Conservation (phyloP, 345 rosid genomes). For the Gossypium sturtianum region DNA sequence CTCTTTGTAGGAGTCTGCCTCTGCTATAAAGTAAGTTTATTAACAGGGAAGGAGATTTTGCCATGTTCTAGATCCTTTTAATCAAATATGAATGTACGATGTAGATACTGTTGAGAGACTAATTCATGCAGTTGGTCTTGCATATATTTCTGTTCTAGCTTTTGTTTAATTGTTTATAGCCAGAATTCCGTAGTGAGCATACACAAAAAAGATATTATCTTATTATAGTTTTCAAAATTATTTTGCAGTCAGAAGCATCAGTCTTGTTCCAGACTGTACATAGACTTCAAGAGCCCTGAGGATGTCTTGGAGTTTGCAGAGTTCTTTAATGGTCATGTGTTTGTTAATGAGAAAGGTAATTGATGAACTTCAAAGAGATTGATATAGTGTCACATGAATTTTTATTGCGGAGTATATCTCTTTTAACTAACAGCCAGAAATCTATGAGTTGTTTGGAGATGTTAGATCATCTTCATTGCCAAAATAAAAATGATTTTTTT, state of each 20-base stretch:
- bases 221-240: not conserved
- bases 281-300: conserved; percentile 55
- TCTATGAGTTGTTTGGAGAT: not conserved
- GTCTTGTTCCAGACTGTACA: conserved; percentile 54
- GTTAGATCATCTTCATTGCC: not conserved
- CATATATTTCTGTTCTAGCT: not conserved
- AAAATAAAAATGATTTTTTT: not conserved
- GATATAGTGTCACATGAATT: not conserved
- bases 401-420: not conserved
- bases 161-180: not conserved
- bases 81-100: not conserved
- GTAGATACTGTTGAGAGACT: not conserved
- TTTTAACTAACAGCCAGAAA: not conserved
- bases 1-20: not conserved
- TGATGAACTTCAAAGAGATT: not conserved
- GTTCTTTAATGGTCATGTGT: conserved; percentile 64
- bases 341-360: conserved; percentile 79
- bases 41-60: not conserved
- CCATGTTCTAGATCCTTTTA: not conserved
- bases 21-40: not conserved
- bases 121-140: not conserved
- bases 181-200: not conserved
- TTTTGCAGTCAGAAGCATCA: conserved; percentile 63
- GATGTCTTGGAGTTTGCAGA: conserved; percentile 72
- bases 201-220: not conserved